Evolutionary conservation across 768 basidiomycete genomes (phyloP), one percentile per base, ranked within the genome.

Genomic region (Gymnopilus junonius): DNA sequence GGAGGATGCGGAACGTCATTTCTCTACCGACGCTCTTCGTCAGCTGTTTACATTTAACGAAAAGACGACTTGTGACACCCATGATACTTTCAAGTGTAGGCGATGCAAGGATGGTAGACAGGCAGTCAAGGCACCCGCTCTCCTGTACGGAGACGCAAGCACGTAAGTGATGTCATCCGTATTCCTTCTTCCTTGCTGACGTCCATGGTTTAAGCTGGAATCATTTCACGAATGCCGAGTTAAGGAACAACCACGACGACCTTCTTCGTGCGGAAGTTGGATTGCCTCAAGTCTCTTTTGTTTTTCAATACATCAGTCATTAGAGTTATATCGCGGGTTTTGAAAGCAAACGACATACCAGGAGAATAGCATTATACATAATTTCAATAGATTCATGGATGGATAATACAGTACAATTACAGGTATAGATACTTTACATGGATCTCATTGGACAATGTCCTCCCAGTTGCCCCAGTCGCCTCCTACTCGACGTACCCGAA

Each of bases 81-180:
- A 99, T 69, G 97, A 99, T 71, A 96, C 95, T 8, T 99, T 97
- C 85, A 99, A 99, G 77, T 96, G 94, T 77, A 94, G 93, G 74
- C 85, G 93, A 55, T 97, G 95, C 75, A 90, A 86, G 77, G 82
- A 95, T 65, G 95, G 94, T 20, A 91, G 85, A 69, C 97, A 99
- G 74, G 71, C 83, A 45, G 82, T 86, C 70, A 98, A 97, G 76
- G 82, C 93, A 3, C 87, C 90, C 2, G 95, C 94, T 0, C 74
- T 99, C 70, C 74, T 99, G 15, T 99, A 99, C 67, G 97, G 97
- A 15, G 97, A 99, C 74, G 95, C 93, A 2, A 96, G 94, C 91
- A 93, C 96, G 94, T 95, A 84, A 64, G 95, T 88, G 6, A 55
- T 65, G 39, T 23, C 14, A 11, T 8, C 42, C 35, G 14, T 7